Evolutionary conservation across 2,329 filamentous ascomycete species (phyloP), one percentile per base, ranked within the genome.

Genomic region (Phialophora verrucosa): DNA sequence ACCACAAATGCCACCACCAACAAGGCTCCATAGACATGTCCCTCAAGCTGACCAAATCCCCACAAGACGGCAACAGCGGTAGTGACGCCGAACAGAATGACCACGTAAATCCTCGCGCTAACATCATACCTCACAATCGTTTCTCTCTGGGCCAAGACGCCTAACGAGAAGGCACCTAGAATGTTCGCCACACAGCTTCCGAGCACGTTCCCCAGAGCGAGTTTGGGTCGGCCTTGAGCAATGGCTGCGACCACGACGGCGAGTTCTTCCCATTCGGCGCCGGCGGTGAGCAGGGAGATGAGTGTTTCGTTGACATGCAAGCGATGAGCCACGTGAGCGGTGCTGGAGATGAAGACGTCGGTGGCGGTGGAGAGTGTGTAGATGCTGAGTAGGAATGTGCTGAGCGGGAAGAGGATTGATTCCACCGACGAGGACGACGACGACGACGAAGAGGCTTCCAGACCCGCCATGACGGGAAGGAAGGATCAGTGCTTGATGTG

Each of bases 141-240:
- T 69, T 7, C 74, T 72, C 64, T 79, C 75, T 69, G 80, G 83
- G 3, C 85, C 71, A 1, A 23, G 14, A 86, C 76, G 4, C 83
- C 84, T 0, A 86, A 75, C 1, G 83, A 83, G 70, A 86, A 86
- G 12, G 84, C 84, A 17, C 84, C 84, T 1, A 85, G 77, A 59
- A 85, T 83, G 62, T 86, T 86, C 58, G 84, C 85, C 54, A 86
- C 83, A 42, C 79, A 77, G 20, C 83, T 83, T n/a, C 84, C 84
- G 66, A 85, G 72, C 57, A 86, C 78, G 66, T 86, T 87, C n/a
- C 83, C 84, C 0, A 85, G 71, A 10, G 84, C 84, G 7, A 86
- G 75, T 1, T 83, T 79, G 0, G 79, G 77, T 27, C 80, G 82
- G 31, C 78, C 74, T 60, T 81, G 82, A 2, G 79, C 75, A 35